Percentiles rank a stretch among this genome's conserved stretches.
phyloP scores from a whole-genome alignment of 2,329 filamentous ascomycete genomes.

The Penicillium glabrum region DNA sequence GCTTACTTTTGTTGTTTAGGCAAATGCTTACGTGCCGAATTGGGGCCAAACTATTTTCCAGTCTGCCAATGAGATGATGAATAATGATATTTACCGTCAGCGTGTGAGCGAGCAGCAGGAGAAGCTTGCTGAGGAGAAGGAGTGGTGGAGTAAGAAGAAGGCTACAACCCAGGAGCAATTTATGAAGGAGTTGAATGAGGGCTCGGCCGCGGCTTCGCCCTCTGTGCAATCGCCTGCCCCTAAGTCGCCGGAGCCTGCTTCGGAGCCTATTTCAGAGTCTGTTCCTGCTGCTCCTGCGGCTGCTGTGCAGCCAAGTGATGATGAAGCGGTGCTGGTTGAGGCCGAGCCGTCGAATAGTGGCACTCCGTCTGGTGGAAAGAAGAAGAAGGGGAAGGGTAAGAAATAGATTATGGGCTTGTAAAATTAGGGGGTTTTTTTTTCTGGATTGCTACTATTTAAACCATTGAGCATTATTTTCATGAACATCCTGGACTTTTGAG shows the following conservation, averaged over 20 bases:
- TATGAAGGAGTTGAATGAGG: conserved; percentile 72
- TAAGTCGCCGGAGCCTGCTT: conserved; percentile 21
- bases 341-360: conserved; percentile 46
- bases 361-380: conserved; percentile 29
- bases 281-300: conserved; percentile 29
- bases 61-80: conserved; percentile 91
- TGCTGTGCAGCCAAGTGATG: conserved; percentile 54
- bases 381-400: conserved; percentile 51
- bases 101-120: conserved; percentile 73
- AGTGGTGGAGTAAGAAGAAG: conserved; percentile 89
- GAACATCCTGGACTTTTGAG: not conserved
- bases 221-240: conserved; percentile 9
- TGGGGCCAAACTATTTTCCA: conserved; percentile 98
- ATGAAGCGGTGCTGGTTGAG: conserved; percentile 78
- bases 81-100: conserved; percentile 75
- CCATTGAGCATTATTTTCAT: conserved; percentile 2
- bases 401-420: conserved; percentile 34
- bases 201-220: conserved; percentile 10
- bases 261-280: conserved; percentile 10
- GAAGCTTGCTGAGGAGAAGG: conserved; percentile 71
- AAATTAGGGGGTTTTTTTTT: conserved; percentile 8
- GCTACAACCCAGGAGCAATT: conserved; percentile 72
- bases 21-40: conserved; percentile 81
- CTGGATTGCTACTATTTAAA: conserved; percentile 1
- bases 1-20: conserved; percentile 54